Conservation (phyloP, 1,284 basidiomycete genomes). For the Tranzscheliella williamsii region DNA sequence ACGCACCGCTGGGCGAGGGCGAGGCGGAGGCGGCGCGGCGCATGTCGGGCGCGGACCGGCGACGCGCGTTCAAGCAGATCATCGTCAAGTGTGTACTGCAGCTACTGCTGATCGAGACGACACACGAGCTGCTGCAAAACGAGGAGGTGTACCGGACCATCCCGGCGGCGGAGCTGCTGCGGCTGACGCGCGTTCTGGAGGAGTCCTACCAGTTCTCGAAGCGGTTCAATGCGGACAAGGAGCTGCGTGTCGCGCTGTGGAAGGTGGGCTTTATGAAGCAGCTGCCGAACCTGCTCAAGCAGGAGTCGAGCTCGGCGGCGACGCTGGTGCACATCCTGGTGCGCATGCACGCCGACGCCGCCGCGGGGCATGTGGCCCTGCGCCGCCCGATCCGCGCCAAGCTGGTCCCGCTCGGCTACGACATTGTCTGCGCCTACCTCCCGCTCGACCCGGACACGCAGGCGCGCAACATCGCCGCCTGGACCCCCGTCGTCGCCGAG, state of each 20-base stretch:
- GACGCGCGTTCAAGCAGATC: slow-evolving; percentile 95
- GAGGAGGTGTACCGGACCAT: slow-evolving; percentile 81
- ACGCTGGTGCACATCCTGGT: slow-evolving; percentile 90
- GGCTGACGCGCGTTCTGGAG: slow-evolving; percentile 90
- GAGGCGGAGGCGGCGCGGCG: not conserved
- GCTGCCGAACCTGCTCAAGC: slow-evolving; percentile 93
- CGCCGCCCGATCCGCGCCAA: slow-evolving; percentile 82
- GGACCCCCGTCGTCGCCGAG: slow-evolving; percentile 95
- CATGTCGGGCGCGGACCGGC: slow-evolving; percentile 71
- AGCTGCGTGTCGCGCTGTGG: slow-evolving; percentile 93
- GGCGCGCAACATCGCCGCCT: slow-evolving; percentile 91
- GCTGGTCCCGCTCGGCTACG: slow-evolving; percentile 88
- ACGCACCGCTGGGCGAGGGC: not conserved
- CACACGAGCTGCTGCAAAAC: slow-evolving; percentile 84
- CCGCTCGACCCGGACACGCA: slow-evolving; percentile 88
- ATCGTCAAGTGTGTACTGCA: slow-evolving; percentile 99
- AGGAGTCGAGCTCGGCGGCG: slow-evolving; percentile 94
- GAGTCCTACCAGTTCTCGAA: slow-evolving; percentile 96
- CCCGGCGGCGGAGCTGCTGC: slow-evolving; percentile 86
- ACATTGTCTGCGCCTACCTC: slow-evolving; percentile 87
- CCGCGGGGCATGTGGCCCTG: slow-evolving; percentile 78
- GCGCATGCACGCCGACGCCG: slow-evolving; percentile 90
- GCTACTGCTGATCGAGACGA: slow-evolving; percentile 93
- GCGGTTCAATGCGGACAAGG: slow-evolving; percentile 97
- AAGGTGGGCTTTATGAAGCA: slow-evolving; percentile 99